These are phyloP conservation scores for Pulveroboletus sp. DNA, from an alignment of 768 basidiomycete species.

Conservation along the genomic window DNA sequence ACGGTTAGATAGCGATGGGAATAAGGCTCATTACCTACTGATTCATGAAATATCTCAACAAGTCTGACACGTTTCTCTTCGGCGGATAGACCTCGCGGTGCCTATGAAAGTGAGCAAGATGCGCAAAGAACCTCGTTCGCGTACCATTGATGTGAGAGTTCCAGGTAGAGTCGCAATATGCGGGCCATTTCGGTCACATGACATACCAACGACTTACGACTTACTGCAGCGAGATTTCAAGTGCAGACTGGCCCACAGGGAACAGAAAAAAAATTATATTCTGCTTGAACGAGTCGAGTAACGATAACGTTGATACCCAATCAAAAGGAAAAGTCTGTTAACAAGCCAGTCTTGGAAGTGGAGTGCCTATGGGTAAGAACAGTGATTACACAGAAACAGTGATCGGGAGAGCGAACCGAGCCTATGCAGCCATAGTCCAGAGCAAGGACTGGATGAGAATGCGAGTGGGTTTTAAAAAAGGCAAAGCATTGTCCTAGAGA, in stretches of 20 bases:
- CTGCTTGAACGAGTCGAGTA: slow-evolving; percentile 15
- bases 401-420: slow-evolving; percentile 6
- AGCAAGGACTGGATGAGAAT: slow-evolving; percentile 18
- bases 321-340: slow-evolving; percentile 19
- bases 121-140: neutral
- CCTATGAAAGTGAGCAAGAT: slow-evolving; percentile 35
- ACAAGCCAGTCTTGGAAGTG: slow-evolving; percentile 8
- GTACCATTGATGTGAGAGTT: slow-evolving; percentile 16
- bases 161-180: neutral
- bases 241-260: neutral
- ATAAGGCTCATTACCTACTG: slow-evolving; percentile 38
- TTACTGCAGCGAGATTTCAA: neutral
- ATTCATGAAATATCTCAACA: slow-evolving; percentile 91
- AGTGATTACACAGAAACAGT: slow-evolving; percentile 12
- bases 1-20: neutral
- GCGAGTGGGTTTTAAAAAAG: slow-evolving; percentile 4
- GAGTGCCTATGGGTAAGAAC: slow-evolving; percentile 8
- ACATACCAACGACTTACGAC: slow-evolving; percentile 4
- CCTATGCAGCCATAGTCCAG: slow-evolving; percentile 27
- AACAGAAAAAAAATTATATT: slow-evolving; percentile 24
- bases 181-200: slow-evolving; percentile 20
- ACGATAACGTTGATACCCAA: slow-evolving; percentile 13
- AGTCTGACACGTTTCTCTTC: slow-evolving; percentile 90
- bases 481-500: slow-evolving; percentile 24
- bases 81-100: slow-evolving; percentile 77